phyloP scores from a whole-genome alignment of 768 basidiomycete genomes.

The Dictyophora rubrovolvata region DNA sequence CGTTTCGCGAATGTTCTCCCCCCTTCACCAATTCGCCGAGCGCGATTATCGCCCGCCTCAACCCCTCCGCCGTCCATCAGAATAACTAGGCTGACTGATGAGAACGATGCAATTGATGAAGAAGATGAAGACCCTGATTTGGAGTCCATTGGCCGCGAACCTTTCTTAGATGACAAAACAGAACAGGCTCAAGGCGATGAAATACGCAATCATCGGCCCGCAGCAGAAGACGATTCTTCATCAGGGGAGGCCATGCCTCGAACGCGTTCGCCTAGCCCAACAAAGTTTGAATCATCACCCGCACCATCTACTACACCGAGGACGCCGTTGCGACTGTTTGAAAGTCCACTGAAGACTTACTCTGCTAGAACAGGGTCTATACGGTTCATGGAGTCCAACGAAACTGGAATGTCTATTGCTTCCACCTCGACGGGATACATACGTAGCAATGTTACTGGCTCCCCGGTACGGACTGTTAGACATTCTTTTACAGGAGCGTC shows the following conservation, averaged over 20 bases:
- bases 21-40: conserved; percentile 6
- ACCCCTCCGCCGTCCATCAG: neutral
- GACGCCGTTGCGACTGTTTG: conserved; percentile 10
- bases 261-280: conserved; percentile 21
- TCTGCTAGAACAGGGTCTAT: conserved; percentile 22
- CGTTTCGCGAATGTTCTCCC: conserved; percentile 16
- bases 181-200: no score
- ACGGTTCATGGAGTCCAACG: conserved; percentile 29
- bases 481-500: conserved; percentile 16
- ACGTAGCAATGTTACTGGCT: conserved; percentile 18
- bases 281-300: conserved; percentile 25
- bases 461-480: conserved; percentile 11
- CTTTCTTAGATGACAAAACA: no score
- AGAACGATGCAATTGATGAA: neutral
- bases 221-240: neutral
- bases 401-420: conserved; percentile 63
- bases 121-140: neutral
- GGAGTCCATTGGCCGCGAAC: neutral
- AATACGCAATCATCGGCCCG: no score
- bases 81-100: neutral
- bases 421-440: conserved; percentile 33
- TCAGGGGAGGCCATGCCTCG: conserved; percentile 12
- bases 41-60: neutral
- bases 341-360: conserved; percentile 25
- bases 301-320: conserved; percentile 20